phyloP scores from a whole-genome alignment of 768 basidiomycete species.

The Lactarius sp. region DNA sequence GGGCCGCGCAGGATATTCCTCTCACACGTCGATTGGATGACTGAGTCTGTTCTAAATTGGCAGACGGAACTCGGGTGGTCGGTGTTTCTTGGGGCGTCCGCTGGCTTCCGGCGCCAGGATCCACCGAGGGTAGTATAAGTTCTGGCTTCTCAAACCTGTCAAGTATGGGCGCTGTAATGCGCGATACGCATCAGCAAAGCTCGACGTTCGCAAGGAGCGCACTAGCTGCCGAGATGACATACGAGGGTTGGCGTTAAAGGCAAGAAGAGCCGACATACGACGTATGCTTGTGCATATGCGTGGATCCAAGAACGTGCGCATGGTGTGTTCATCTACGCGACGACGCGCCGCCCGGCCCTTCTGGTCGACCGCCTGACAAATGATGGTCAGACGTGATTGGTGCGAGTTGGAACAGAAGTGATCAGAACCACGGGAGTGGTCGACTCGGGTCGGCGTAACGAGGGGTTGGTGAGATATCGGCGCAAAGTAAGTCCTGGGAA shows the following conservation, averaged over 20 bases:
- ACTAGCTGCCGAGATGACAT: slow-evolving; percentile 30
- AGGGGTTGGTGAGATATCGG: neutral
- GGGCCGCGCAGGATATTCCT: neutral
- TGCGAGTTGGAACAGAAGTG: slow-evolving; percentile 2
- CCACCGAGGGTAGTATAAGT: slow-evolving; percentile 32
- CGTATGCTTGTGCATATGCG: slow-evolving; percentile 60
- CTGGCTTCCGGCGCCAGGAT: neutral
- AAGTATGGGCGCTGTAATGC: slow-evolving; percentile 44
- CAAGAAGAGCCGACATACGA: slow-evolving; percentile 68
- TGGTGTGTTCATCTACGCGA: slow-evolving; percentile 64
- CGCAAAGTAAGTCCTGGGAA: slow-evolving; percentile 4
- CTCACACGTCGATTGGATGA: slow-evolving; percentile 4
- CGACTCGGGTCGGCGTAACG: neutral
- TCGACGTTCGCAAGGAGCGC: too few relatives aligned
- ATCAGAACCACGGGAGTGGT: neutral
- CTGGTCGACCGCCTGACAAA: slow-evolving; percentile 58
- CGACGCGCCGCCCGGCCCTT: slow-evolving; percentile 64
- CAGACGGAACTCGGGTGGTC: neutral
- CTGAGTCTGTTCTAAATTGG: neutral
- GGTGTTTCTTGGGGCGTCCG: neutral
- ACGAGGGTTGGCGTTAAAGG: slow-evolving; percentile 64
- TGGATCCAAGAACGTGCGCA: slow-evolving; percentile 64
- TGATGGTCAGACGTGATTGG: neutral
- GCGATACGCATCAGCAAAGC: neutral
- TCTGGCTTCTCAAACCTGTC: slow-evolving; percentile 44